These are phyloP conservation scores for Fusarium caatingaense DNA, from an alignment of 2,329 filamentous ascomycete genomes.

Conservation along the genomic window DNA sequence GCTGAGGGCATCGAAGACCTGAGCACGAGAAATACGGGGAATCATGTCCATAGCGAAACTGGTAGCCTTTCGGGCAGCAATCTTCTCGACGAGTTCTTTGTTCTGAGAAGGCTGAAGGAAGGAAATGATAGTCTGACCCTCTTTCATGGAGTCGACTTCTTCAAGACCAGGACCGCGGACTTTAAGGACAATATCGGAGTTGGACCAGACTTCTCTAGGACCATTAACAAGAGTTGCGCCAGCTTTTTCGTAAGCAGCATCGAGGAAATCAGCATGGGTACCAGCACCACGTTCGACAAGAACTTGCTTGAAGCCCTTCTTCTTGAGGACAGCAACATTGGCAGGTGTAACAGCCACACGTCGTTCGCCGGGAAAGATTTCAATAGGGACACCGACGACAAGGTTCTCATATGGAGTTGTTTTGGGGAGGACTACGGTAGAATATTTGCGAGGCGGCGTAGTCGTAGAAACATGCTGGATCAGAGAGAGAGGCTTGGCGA, in stretches of 20 bases:
- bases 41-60: slow-evolving; percentile 94
- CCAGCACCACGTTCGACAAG: slow-evolving; percentile 87
- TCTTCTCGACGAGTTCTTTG: slow-evolving; percentile 76
- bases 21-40: slow-evolving; percentile 87
- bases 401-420: slow-evolving; percentile 76
- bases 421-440: slow-evolving; percentile 54
- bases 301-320: slow-evolving; percentile 84
- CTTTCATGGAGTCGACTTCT: slow-evolving; percentile 75
- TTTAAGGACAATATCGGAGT: slow-evolving; percentile 84
- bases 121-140: slow-evolving; percentile 80
- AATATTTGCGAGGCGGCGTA: slow-evolving; percentile 51
- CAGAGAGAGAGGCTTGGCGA: slow-evolving; percentile 51
- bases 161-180: slow-evolving; percentile 78
- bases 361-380: slow-evolving; percentile 82
- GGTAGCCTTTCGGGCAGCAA: slow-evolving; percentile 77
- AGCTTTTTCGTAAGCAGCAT: slow-evolving; percentile 79
- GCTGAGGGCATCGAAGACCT: slow-evolving; percentile 88
- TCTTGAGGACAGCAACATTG: slow-evolving; percentile 83
- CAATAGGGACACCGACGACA: slow-evolving; percentile 81
- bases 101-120: slow-evolving; percentile 88
- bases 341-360: slow-evolving; percentile 87
- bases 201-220: slow-evolving; percentile 74
- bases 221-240: slow-evolving; percentile 81
- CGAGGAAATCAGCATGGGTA: slow-evolving; percentile 78
- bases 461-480: slow-evolving; percentile 53